Evolutionary conservation across 305 asterid genomes (phyloP).

Genomic region (Fraxinus latifolia): DNA sequence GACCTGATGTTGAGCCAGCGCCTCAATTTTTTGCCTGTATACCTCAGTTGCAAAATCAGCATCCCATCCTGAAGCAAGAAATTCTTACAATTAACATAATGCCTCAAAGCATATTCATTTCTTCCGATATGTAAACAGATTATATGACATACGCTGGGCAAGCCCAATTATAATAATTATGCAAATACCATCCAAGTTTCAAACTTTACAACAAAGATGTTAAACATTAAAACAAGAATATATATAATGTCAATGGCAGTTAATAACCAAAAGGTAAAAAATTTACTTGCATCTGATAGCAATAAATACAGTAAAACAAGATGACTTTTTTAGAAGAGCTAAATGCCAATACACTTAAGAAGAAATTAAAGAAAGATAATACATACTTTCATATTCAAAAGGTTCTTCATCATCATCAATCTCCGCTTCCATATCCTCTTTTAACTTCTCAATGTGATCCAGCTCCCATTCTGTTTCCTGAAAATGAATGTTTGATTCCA

Average conservation of each 20-base stretch:
- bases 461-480: constrained; percentile 97
- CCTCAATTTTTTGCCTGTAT: constrained; percentile 89
- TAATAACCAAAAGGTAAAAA: constrained; percentile 8
- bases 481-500: constrained; percentile 52
- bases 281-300: not conserved
- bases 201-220: constrained; percentile 12
- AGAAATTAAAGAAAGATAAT: constrained; percentile 14
- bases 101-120: constrained; percentile 4
- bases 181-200: not conserved
- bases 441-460: constrained; percentile 90
- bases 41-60: constrained; percentile 94
- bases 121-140: constrained; percentile 6
- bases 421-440: constrained; percentile 99
- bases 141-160: not conserved
- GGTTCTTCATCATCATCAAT: constrained; percentile 99
- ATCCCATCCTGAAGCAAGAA: constrained; percentile 80
- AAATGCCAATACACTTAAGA: constrained; percentile 7
- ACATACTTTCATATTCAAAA: constrained; percentile 86
- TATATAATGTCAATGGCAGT: constrained; percentile 17
- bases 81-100: constrained; percentile 19
- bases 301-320: constrained; percentile 1
- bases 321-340: not conserved
- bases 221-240: not conserved
- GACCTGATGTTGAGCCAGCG: constrained; percentile 90
- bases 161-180: not conserved